A percentile compares a stretch with the other conserved stretches of the same genome.
phyloP scores from a whole-genome alignment of 2,329 filamentous ascomycete genomes.

The Aspergillus flavus region DNA sequence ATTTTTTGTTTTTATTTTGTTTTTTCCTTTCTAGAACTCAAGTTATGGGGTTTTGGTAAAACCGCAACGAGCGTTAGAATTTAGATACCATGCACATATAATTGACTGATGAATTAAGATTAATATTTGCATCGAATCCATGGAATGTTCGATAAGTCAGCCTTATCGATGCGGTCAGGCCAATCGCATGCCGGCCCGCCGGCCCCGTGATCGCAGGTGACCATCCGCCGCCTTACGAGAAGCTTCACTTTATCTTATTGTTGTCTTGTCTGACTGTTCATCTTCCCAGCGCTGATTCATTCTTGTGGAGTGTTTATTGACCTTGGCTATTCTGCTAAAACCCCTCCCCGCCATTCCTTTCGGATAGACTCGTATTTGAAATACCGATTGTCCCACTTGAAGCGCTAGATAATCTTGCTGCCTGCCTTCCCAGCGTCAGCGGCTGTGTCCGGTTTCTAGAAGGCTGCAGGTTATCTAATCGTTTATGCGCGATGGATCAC shows the following conservation, averaged over 20 bases:
- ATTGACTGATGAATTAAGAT: not conserved
- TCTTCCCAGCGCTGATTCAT: not conserved
- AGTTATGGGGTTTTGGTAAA: not conserved
- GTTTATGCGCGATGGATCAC: constrained; percentile 21
- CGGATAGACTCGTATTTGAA: not conserved
- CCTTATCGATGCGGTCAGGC: not conserved
- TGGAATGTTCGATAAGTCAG: constrained; percentile 5
- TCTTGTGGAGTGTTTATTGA: not conserved
- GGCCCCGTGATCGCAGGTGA: constrained; percentile 1
- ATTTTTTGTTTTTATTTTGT: not conserved
- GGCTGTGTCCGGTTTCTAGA: constrained; percentile 11
- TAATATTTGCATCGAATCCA: not conserved
- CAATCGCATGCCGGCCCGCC: not conserved
- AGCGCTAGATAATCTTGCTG: constrained; percentile 33
- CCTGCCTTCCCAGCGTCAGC: constrained; percentile 24
- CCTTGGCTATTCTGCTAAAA: constrained; percentile 1
- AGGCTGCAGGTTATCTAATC: constrained; percentile 9
- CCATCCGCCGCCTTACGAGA: not conserved
- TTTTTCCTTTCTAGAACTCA: not conserved
- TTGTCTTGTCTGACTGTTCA: not conserved
- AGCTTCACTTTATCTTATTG: not conserved
- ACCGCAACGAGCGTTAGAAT: not conserved
- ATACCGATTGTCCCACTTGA: not conserved
- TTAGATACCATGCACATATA: constrained; percentile 13
- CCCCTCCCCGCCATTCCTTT: not conserved